A percentile compares a stretch with the other conserved stretches of the same genome.
phyloP scores from a whole-genome alignment of 352 stramenopile genomes.

The Phytophthora litchii region DNA sequence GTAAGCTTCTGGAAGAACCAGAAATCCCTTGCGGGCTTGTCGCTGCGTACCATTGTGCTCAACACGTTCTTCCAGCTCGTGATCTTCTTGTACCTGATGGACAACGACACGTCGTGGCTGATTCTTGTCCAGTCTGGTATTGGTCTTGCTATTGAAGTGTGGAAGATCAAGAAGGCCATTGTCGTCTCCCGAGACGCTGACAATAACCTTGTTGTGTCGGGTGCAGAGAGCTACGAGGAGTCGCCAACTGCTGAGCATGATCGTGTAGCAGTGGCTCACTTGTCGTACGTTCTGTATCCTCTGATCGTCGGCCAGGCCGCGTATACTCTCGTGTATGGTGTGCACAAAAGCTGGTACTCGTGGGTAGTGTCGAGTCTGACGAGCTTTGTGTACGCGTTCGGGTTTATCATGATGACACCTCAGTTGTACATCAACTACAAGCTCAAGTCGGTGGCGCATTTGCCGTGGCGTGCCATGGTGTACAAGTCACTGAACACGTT shows the following conservation, averaged over 20 bases:
- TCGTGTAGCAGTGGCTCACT: constrained; percentile 80
- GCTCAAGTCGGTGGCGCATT: constrained; percentile 95
- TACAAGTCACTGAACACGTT: constrained; percentile 98
- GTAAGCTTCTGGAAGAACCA: constrained; percentile 99
- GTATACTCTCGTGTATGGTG: constrained; percentile 93
- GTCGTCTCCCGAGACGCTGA: constrained; percentile 79
- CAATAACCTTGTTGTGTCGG: constrained; percentile 84
- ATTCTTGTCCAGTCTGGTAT: constrained; percentile 91
- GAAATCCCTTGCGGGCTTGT: constrained; percentile 96
- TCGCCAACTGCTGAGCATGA: constrained; percentile 86
- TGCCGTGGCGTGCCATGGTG: constrained; percentile 97
- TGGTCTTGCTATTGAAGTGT: constrained; percentile 88
- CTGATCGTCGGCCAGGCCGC: constrained; percentile 94
- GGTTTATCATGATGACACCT: constrained; percentile 99
- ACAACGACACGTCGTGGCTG: constrained; percentile 97
- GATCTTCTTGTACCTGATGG: constrained; percentile 98
- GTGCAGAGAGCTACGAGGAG: constrained; percentile 82
- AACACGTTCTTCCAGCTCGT: constrained; percentile 98
- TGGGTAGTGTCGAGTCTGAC: constrained; percentile 97
- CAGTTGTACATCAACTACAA: constrained; percentile 99
- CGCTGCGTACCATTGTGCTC: constrained; percentile 92
- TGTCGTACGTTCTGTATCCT: constrained; percentile 87
- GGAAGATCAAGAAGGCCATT: constrained; percentile 95
- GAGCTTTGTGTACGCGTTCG: constrained; percentile 98
- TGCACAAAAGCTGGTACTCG: constrained; percentile 97